Evolutionary conservation across 2,329 filamentous ascomycete genomes (phyloP), one percentile per base, ranked within the genome.

Genomic region (Scytalidium sp.): DNA sequence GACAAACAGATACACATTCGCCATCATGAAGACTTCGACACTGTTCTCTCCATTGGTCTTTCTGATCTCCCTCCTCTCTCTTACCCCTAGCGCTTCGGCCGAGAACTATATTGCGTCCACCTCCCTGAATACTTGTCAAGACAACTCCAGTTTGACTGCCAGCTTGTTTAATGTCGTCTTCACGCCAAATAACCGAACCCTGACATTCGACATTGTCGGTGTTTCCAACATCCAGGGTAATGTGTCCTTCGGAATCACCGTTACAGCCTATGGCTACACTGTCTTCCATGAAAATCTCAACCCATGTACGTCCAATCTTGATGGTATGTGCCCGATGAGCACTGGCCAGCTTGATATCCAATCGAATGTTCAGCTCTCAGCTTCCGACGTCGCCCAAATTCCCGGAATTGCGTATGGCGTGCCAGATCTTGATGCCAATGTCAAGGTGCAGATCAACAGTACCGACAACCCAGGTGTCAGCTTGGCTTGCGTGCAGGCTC

Each of bases 311-410:
- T 73, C 76, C 50, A 67, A 70, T 36, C 75, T 95, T 54, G 70
- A 76, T 52, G 90, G 90, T 67, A 80, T 97, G 62, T 97, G 93
- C 70, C 92, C 92, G 51, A 96, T 97, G 91, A 87, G 83, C 56
- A 83, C 90, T 8, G 91, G 90, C 57, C 85, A 88, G 61, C 86
- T 96, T 64, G 80, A 87, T 49, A 79, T 96, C 63, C 78, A 81
- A 46, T 90, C 90, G 64, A 88, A 87, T 62, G 66, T 93, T 29
- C 68, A 73, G 2, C 71, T 94, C 44, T 70, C 75, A 9, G 59
- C 69, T 11, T 72, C 76, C 21, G 80, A 87, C 36, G 71, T 89
- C 51, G 70, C 73, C 20, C 69, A 80, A 47, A 84, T 97, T 62
- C 92, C 92, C 50, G 82, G 81, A 44, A 93, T 97, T 63, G 88